A percentile compares a stretch with the other conserved stretches of the same genome.
These are phyloP conservation scores for Venturia aucupariae DNA, from an alignment of 2,329 filamentous ascomycete genomes.

Conservation along the genomic window DNA sequence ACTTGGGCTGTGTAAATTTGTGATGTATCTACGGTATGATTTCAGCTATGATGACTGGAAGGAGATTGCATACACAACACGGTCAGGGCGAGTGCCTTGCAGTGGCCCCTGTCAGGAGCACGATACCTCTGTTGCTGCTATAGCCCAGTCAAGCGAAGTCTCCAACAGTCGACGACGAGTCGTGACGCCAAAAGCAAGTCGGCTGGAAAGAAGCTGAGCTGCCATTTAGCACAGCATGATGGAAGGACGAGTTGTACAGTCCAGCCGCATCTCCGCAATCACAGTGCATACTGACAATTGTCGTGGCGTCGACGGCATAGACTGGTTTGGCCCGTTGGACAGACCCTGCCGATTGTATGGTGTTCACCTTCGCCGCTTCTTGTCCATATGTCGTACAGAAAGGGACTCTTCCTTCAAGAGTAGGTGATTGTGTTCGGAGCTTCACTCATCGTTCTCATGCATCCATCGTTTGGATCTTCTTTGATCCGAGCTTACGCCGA, in stretches of 20 bases:
- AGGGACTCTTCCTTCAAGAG: background rate
- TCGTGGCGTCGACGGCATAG: slow-evolving; percentile 3
- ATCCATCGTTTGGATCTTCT: background rate
- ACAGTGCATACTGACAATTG: background rate
- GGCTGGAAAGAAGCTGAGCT: background rate
- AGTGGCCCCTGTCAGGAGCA: slow-evolving; percentile 5
- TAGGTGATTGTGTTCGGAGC: background rate
- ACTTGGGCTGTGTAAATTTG: background rate
- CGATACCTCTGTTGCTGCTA: background rate
- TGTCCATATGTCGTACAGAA: background rate
- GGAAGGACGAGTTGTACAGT: background rate
- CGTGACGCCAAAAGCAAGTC: background rate
- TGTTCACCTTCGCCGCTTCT: background rate
- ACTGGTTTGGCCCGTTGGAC: slow-evolving; percentile 6
- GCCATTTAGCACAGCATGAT: background rate
- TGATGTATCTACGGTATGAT: background rate
- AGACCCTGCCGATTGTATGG: background rate
- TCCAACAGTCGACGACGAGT: slow-evolving; percentile 1
- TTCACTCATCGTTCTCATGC: background rate
- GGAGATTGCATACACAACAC: background rate
- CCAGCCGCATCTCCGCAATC: slow-evolving; percentile 1
- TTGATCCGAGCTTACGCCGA: slow-evolving; percentile 3
- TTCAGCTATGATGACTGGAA: background rate
- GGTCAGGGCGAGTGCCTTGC: background rate
- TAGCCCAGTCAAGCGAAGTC: background rate